Base-by-base conservation (phyloP, 805 yeast genomes). In the Yamadazyma olivae region DNA sequence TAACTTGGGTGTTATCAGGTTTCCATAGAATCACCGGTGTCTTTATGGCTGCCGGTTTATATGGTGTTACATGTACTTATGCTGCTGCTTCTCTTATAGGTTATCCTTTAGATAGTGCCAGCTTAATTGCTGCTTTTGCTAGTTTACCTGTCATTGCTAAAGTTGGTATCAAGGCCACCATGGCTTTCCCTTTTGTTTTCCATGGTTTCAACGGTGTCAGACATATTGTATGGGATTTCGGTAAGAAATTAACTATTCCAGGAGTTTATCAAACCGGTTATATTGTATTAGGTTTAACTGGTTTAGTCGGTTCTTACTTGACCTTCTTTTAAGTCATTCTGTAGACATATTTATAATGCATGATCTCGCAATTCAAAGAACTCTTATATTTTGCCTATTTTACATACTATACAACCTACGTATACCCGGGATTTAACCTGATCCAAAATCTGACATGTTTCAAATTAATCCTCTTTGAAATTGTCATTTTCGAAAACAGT, bases 261-360 rank as follows among this genome's bases (percentile, higher is more conserved):
- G 97, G 95, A 49, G 96, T 93, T 39, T 84, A 85, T 79, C 79
- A 83, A 67, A 89, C 97, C 24, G 98, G 96, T 45, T 86, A 87
- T 65, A 68, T 77, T 32, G 95, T 88, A 14, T 60, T 89, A 39
- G 97, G 81, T 19, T 67, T 77, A 50, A 67, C 80, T 17, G 77
- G 73, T 22, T 42, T 70, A 26, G 44, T 80, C 17, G 86, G 95
- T 38, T 52, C 86, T 14, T 74, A 74, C 57, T 64, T 79, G 39
- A 58, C 78, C 33, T 67, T 75, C 20, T 16, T 27, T 25, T 21
- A 12, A 21, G 8, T 8, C 24, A 21, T 21, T 8, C 12, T 21
- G n/a, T n/a, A n/a, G n/a, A n/a, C 23, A 20, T 20, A 20, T 20
- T 20, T 20, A 20, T 20, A 20, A 7, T 20, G 23, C n/a, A n/a